Conservation (phyloP, 2,329 filamentous ascomycete genomes). For the Colletotrichum gloeosporioides region DNA sequence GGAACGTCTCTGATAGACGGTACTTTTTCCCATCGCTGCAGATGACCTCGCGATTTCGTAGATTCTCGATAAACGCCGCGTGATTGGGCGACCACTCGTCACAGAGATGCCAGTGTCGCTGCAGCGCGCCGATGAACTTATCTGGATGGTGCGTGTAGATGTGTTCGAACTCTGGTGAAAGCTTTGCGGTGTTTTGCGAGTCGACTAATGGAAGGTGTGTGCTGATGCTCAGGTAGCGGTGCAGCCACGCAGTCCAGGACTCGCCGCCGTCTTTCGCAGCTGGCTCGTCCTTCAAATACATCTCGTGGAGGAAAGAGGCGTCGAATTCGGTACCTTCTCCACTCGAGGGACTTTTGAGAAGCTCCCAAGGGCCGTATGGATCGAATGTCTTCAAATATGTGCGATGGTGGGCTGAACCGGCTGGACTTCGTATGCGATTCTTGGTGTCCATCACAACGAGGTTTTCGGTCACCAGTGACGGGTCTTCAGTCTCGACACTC, state of each 20-base stretch:
- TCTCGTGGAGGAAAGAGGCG: neutral
- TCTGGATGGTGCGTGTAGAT: neutral
- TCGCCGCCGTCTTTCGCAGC: neutral
- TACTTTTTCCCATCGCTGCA: neutral
- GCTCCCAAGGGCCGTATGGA: neutral
- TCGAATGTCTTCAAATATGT: neutral
- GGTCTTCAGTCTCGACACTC: neutral
- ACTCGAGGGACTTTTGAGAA: neutral
- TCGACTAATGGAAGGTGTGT: neutral
- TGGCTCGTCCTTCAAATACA: neutral
- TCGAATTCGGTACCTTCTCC: accelerated
- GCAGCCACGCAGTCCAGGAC: neutral
- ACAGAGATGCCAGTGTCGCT: neutral
- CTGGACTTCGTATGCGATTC: neutral
- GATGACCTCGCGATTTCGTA: neutral
- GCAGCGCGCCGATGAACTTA: neutral
- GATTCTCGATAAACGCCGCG: neutral
- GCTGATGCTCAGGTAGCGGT: neutral
- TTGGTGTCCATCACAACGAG: neutral
- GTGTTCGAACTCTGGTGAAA: neutral
- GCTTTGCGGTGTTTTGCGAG: neutral
- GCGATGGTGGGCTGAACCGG: neutral
- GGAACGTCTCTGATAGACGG: neutral
- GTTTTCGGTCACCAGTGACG: neutral
- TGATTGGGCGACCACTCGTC: neutral